Evolutionary conservation across 352 stramenopile species (phyloP).

Genomic region (Pythium chondricola): DNA sequence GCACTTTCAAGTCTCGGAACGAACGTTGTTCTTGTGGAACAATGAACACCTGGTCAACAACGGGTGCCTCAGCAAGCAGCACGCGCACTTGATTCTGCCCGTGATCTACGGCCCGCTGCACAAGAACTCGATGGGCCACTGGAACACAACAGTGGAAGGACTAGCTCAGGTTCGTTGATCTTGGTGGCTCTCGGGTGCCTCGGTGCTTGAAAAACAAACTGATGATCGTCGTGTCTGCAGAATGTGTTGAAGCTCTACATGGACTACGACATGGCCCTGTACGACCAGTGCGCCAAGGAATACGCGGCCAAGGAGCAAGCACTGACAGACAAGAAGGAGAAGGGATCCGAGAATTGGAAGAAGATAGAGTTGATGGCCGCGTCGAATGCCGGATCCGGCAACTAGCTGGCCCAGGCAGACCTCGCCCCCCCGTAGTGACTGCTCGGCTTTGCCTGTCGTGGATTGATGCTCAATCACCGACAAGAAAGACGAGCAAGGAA

Average conservation of each 20-base stretch:
- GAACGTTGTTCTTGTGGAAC: slow-evolving; percentile 98
- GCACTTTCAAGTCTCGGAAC: slow-evolving; percentile 96
- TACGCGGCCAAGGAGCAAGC: slow-evolving; percentile 74
- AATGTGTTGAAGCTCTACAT: slow-evolving; percentile 74
- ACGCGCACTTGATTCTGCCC: slow-evolving; percentile 91
- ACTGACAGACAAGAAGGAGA: slow-evolving; percentile 60
- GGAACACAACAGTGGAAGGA: slow-evolving; percentile 94
- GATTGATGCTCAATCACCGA: neutral
- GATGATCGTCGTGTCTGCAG: slow-evolving; percentile 15
- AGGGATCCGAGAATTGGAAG: slow-evolving; percentile 88
- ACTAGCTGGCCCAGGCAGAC: too few species aligned
- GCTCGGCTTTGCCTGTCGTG: too few species aligned
- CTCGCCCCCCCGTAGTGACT: slow-evolving; percentile 4
- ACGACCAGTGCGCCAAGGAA: slow-evolving; percentile 87
- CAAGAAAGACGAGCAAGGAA: slow-evolving; percentile 8
- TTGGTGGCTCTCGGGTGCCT: too few species aligned
- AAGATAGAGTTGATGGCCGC: slow-evolving; percentile 90
- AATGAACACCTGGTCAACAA: slow-evolving; percentile 96
- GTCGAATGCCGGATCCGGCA: slow-evolving; percentile 46
- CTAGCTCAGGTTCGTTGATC: slow-evolving; percentile 54
- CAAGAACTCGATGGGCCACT: slow-evolving; percentile 91
- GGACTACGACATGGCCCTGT: slow-evolving; percentile 92
- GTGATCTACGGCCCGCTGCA: slow-evolving; percentile 91
- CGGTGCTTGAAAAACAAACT: too few species aligned
- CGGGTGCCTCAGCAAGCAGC: slow-evolving; percentile 89